These are phyloP conservation scores for Globisporangium radiosum DNA, from an alignment of 352 stramenopile genomes.

Conservation along the genomic window DNA sequence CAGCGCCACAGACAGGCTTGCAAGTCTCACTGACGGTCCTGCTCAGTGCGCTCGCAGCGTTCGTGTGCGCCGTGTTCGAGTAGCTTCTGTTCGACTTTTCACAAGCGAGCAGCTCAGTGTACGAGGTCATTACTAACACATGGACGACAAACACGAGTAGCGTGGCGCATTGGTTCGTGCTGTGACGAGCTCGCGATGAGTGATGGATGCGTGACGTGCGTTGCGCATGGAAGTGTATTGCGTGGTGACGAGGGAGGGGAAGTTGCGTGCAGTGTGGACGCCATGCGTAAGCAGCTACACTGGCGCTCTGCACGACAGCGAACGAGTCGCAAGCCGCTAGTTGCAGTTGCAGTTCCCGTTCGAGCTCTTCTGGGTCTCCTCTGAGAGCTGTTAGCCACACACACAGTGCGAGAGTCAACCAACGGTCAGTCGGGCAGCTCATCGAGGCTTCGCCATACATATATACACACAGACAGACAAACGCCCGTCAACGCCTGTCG, in stretches of 20 bases:
- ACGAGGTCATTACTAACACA: not conserved
- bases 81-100: not conserved
- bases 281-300: too few relatives aligned
- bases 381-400: slow-evolving; percentile 4
- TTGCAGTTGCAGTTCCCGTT: slow-evolving; percentile 12
- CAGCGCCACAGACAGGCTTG: not conserved
- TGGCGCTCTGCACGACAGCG: too few relatives aligned
- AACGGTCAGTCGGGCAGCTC: not conserved
- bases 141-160: not conserved
- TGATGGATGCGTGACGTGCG: too few relatives aligned
- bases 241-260: too few relatives aligned
- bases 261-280: too few relatives aligned
- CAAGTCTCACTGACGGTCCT: not conserved
- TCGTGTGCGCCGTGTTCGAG: not conserved
- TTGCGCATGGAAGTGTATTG: too few relatives aligned
- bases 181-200: not conserved
- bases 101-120: not conserved
- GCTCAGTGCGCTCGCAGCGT: not conserved
- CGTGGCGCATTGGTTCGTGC: not conserved
- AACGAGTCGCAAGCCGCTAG: not conserved
- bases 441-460: too few relatives aligned
- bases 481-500: not conserved
- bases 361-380: slow-evolving; percentile 10
- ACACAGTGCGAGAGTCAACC: not conserved
- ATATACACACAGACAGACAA: not conserved